Conservation (phyloP, 2,329 filamentous ascomycete species). For the Xylariaceae sp. region DNA sequence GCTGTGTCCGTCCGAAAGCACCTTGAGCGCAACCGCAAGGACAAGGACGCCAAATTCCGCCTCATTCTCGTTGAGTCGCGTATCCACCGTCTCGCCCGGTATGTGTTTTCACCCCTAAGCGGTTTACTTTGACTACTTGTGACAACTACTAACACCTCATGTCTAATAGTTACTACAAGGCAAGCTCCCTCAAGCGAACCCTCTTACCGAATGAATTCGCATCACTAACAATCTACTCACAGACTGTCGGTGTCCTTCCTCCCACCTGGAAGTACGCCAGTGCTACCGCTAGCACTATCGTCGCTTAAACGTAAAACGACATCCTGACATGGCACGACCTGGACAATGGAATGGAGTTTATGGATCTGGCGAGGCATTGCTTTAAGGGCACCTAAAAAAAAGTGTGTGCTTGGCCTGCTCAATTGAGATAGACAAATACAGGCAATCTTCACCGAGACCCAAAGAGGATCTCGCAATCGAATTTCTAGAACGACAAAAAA, state of each 20-base stretch:
- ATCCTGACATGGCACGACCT: constrained; percentile 23
- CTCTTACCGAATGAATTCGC: not conserved
- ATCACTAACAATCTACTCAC: constrained; percentile 7
- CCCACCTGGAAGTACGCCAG: constrained; percentile 99
- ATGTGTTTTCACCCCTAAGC: constrained; percentile 34
- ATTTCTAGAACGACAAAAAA: constrained; percentile 1
- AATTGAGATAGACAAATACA: constrained; percentile 22
- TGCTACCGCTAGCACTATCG: constrained; percentile 89
- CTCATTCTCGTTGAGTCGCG: constrained; percentile 99
- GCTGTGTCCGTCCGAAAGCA: constrained; percentile 99
- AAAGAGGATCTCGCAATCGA: constrained; percentile 20
- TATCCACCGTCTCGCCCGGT: constrained; percentile 98
- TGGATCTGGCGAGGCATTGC: constrained; percentile 29
- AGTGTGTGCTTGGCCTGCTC: constrained; percentile 18
- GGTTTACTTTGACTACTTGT: not conserved
- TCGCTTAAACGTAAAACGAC: constrained; percentile 60
- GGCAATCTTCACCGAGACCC: constrained; percentile 11
- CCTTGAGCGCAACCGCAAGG: constrained; percentile 99
- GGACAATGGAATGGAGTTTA: constrained; percentile 34
- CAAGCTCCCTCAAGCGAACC: constrained; percentile 2
- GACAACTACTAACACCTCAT: constrained; percentile 6
- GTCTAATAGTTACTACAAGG: constrained; percentile 20
- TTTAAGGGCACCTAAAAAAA: constrained; percentile 25
- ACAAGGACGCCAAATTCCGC: constrained; percentile 99
- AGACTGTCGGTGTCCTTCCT: constrained; percentile 70